Evolutionary conservation across 1,284 basidiomycete species (phyloP).

Genomic region (Anthracocystis panici-leucophaei): DNA sequence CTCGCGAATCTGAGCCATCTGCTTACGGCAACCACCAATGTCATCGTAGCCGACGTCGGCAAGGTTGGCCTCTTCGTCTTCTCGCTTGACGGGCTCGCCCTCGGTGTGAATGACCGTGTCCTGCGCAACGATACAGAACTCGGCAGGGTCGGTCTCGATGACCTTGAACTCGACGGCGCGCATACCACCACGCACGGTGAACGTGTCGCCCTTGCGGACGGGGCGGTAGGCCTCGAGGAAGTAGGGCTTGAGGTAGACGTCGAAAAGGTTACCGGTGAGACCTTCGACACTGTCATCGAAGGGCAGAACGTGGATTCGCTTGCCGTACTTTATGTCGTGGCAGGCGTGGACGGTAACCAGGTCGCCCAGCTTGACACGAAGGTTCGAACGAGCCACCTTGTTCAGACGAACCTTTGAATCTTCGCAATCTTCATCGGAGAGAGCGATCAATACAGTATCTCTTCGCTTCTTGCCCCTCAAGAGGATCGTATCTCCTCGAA

Average conservation of each 20-base stretch:
- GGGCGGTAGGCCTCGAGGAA: constrained; percentile 99
- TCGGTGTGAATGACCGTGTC: constrained; percentile 97
- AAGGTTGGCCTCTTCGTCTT: constrained; percentile 97
- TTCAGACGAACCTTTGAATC: constrained; percentile 98
- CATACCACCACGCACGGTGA: constrained; percentile 90
- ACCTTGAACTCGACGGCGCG: constrained; percentile 94
- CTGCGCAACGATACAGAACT: constrained; percentile 96
- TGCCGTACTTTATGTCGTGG: constrained; percentile 99
- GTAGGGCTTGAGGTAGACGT: constrained; percentile 98
- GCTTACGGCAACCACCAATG: constrained; percentile 98
- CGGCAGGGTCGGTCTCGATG: constrained; percentile 87
- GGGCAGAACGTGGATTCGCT: constrained; percentile 94
- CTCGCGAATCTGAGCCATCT: constrained; percentile 99
- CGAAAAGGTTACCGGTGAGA: constrained; percentile 96
- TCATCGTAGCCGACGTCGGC: constrained; percentile 99
- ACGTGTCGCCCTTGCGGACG: constrained; percentile 95
- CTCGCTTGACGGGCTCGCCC: constrained; percentile 97
- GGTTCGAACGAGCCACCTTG: constrained; percentile 96
- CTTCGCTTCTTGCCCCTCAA: constrained; percentile 86
- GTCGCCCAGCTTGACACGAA: constrained; percentile 97
- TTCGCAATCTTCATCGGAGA: constrained; percentile 94
- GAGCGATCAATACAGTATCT: constrained; percentile 89
- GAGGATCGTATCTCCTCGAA: constrained; percentile 84
- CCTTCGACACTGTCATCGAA: constrained; percentile 98
- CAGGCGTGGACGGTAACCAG: constrained; percentile 95